phyloP scores from a whole-genome alignment of 306 rosid genomes.

The Vicia villosa region DNA sequence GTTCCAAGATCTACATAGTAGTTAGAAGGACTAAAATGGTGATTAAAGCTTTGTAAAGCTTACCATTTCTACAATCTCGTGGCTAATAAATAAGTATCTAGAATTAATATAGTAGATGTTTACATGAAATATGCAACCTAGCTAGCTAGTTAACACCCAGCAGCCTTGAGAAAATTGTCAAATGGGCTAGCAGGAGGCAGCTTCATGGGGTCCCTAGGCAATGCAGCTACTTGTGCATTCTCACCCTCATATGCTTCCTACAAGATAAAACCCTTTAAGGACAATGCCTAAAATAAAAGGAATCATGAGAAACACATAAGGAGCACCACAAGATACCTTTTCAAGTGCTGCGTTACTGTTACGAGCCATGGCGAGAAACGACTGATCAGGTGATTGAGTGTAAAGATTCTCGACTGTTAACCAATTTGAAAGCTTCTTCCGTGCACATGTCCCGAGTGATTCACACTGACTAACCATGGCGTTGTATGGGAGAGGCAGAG shows the following conservation, averaged over 20 bases:
- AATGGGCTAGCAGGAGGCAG: slow-evolving; percentile 98
- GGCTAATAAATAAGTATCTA: slow-evolving; percentile 22
- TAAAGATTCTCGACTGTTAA: slow-evolving; percentile 70
- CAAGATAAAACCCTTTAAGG: neutral
- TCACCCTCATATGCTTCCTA: slow-evolving; percentile 51
- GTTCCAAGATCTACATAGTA: slow-evolving; percentile 25
- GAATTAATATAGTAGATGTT: slow-evolving; percentile 12
- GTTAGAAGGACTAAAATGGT: slow-evolving; percentile 23
- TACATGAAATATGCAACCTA: slow-evolving; percentile 13
- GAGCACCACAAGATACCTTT: slow-evolving; percentile 48
- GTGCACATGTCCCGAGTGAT: slow-evolving; percentile 82
- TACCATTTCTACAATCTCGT: slow-evolving; percentile 19
- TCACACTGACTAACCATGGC: slow-evolving; percentile 97
- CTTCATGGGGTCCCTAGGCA: slow-evolving; percentile 66
- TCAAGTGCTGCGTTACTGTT: slow-evolving; percentile 46
- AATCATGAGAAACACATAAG: slow-evolving; percentile 7
- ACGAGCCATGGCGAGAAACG: slow-evolving; percentile 38
- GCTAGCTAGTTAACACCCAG: slow-evolving; percentile 58
- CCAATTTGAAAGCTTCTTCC: slow-evolving; percentile 92
- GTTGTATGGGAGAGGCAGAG: slow-evolving; percentile 91
- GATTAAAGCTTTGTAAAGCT: slow-evolving; percentile 17
- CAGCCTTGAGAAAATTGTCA: slow-evolving; percentile 96
- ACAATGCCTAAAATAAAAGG: neutral
- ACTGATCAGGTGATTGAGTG: slow-evolving; percentile 46
- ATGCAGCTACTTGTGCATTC: slow-evolving; percentile 36